A percentile compares a stretch with the other conserved stretches of the same genome.
Evolutionary conservation across 345 rosid species (phyloP).

Genomic region (Capsella bursapastoris): DNA sequence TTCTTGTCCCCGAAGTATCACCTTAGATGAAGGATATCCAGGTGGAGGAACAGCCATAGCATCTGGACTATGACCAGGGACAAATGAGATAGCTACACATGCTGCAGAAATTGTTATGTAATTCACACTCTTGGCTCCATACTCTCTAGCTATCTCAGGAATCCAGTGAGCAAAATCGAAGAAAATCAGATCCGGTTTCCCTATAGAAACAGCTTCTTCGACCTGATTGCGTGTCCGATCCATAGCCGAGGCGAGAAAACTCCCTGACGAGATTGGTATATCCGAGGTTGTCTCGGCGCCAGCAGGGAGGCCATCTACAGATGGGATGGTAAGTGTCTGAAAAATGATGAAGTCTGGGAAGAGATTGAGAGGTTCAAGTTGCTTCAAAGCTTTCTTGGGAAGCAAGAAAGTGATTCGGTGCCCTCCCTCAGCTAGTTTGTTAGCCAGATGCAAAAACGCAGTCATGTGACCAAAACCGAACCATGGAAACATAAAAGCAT

Average conservation of each 20-base stretch:
- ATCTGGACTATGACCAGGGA: slow-evolving; percentile 35
- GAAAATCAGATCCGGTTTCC: slow-evolving; percentile 54
- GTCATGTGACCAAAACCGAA: slow-evolving; percentile 58
- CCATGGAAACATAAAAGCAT: slow-evolving; percentile 58
- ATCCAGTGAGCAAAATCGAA: slow-evolving; percentile 66
- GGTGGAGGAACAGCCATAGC: slow-evolving; percentile 54
- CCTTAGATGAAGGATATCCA: slow-evolving; percentile 62
- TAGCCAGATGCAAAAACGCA: slow-evolving; percentile 55
- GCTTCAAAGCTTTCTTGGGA: slow-evolving; percentile 46
- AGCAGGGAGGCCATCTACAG: slow-evolving; percentile 61
- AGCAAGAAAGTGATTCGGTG: slow-evolving; percentile 47
- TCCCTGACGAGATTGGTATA: slow-evolving; percentile 43
- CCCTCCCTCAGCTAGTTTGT: slow-evolving; percentile 58
- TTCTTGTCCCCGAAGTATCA: slow-evolving; percentile 54
- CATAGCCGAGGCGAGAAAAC: slow-evolving; percentile 57
- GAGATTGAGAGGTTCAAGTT: slow-evolving; percentile 46
- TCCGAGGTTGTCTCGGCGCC: slow-evolving; percentile 77
- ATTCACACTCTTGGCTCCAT: slow-evolving; percentile 60
- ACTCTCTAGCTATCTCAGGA: slow-evolving; percentile 51
- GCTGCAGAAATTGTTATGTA: slow-evolving; percentile 59
- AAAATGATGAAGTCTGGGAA: slow-evolving; percentile 53
- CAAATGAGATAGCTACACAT: slow-evolving; percentile 32
- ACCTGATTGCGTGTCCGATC: slow-evolving; percentile 65
- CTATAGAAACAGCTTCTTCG: slow-evolving; percentile 29
- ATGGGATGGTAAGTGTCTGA: slow-evolving; percentile 49